These are phyloP conservation scores for Tuber borchii DNA, from an alignment of 495 filamentous ascomycete species.

Conservation along the genomic window DNA sequence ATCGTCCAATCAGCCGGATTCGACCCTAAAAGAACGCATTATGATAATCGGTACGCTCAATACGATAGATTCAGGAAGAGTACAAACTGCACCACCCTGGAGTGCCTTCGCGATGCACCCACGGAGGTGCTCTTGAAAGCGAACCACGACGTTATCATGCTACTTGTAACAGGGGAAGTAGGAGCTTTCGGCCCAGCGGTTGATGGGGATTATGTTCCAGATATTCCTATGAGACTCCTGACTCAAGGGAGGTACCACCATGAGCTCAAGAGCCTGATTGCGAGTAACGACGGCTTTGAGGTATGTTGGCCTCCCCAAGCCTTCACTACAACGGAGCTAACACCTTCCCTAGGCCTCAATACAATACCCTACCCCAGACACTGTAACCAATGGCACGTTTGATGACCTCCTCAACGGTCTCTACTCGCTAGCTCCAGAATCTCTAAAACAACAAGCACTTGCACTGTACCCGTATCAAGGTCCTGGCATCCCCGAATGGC, in stretches of 20 bases:
- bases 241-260: constrained; percentile 53
- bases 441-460: constrained; percentile 32
- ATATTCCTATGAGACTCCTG: constrained; percentile 53
- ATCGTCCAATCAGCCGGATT: constrained; percentile 30
- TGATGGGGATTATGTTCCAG: constrained; percentile 56
- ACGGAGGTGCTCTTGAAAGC: constrained; percentile 19
- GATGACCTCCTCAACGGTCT: constrained; percentile 12
- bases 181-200: constrained; percentile 51
- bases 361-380: constrained; percentile 33
- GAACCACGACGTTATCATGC: constrained; percentile 12
- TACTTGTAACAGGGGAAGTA: neutral
- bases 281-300: constrained; percentile 25
- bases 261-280: constrained; percentile 51
- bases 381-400: constrained; percentile 42
- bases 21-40: constrained; percentile 6
- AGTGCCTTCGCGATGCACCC: constrained; percentile 28
- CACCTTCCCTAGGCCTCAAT: constrained; percentile 39
- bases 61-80: constrained; percentile 17
- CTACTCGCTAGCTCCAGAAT: constrained; percentile 24
- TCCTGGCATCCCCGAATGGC: constrained; percentile 43
- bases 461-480: constrained; percentile 47
- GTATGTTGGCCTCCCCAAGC: constrained; percentile 27
- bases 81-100: constrained; percentile 24
- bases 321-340: constrained; percentile 15
- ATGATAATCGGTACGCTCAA: neutral